Conservation (phyloP, 176 grass and related monocot species). For the Aegilops sharonensis region DNA sequence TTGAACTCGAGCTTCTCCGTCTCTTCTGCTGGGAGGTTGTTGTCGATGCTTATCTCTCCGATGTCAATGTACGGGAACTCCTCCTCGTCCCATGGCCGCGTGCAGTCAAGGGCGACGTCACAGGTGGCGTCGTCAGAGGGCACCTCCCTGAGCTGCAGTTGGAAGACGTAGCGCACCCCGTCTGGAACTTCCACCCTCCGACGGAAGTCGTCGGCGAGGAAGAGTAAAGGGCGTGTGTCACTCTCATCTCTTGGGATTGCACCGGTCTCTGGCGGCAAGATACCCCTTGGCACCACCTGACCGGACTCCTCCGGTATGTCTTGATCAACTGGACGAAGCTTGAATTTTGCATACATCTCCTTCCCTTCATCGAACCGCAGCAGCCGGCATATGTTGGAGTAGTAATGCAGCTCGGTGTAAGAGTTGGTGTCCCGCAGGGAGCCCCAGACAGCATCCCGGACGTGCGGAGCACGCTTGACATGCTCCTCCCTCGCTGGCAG, state of each 20-base stretch:
- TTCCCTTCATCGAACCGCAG: slow-evolving; percentile 57
- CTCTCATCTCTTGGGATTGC: slow-evolving; percentile 60
- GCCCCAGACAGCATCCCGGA: slow-evolving; percentile 67
- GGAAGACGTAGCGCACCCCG: slow-evolving; percentile 56
- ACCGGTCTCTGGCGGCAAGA: slow-evolving; percentile 63
- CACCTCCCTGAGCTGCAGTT: slow-evolving; percentile 55
- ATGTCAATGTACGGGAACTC: slow-evolving; percentile 57
- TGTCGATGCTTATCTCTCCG: slow-evolving; percentile 52
- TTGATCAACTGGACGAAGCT: slow-evolving; percentile 47
- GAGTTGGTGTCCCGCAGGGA: slow-evolving; percentile 65
- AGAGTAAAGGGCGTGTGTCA: slow-evolving; percentile 58
- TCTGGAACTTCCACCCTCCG: slow-evolving; percentile 36
- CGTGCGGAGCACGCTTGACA: slow-evolving; percentile 53
- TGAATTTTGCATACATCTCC: slow-evolving; percentile 75
- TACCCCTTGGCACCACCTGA: slow-evolving; percentile 42
- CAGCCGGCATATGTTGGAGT: slow-evolving; percentile 70
- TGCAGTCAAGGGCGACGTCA: slow-evolving; percentile 63
- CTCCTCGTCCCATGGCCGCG: slow-evolving; percentile 58
- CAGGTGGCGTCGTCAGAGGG: slow-evolving; percentile 27
- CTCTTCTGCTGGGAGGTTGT: slow-evolving; percentile 43
- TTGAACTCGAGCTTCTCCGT: slow-evolving; percentile 75
- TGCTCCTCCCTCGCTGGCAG: slow-evolving; percentile 67
- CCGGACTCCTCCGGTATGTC: slow-evolving; percentile 52
- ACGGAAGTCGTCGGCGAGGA: slow-evolving; percentile 64
- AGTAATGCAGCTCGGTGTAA: slow-evolving; percentile 62